Evolutionary conservation across 2,329 filamentous ascomycete genomes (phyloP).

Genomic region (Aspergillus sp.): DNA sequence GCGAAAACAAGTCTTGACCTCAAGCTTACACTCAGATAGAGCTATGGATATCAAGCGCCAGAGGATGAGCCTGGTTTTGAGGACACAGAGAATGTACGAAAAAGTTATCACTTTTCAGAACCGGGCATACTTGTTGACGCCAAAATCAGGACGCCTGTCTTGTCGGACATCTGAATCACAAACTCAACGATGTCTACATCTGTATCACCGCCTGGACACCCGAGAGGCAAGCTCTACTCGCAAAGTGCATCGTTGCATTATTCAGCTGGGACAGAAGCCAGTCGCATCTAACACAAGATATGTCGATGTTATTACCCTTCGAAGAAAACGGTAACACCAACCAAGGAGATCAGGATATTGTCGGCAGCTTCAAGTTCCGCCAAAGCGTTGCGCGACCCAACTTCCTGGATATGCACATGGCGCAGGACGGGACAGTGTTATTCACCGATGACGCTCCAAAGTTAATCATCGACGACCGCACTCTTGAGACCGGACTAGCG

Average conservation of each 20-base stretch:
- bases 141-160: background rate
- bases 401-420: background rate
- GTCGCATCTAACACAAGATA: background rate
- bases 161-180: background rate
- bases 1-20: background rate
- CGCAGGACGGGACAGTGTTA: background rate
- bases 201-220: background rate
- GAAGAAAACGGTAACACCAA: background rate
- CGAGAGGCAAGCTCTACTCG: background rate
- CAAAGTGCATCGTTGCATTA: background rate
- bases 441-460: background rate
- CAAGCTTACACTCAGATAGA: background rate
- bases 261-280: background rate
- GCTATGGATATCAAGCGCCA: background rate
- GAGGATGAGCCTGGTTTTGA: background rate
- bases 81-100: background rate
- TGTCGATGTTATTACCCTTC: background rate
- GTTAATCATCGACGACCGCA: background rate
- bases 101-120: background rate
- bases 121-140: background rate
- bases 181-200: background rate
- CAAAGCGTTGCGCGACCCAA: background rate
- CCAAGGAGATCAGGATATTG: background rate
- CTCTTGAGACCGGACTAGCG: background rate
- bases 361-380: background rate